Percentiles rank a stretch among this genome's conserved stretches.
Evolutionary conservation across 352 stramenopile genomes (phyloP).

Genomic region (Globisporangium iwayamae): DNA sequence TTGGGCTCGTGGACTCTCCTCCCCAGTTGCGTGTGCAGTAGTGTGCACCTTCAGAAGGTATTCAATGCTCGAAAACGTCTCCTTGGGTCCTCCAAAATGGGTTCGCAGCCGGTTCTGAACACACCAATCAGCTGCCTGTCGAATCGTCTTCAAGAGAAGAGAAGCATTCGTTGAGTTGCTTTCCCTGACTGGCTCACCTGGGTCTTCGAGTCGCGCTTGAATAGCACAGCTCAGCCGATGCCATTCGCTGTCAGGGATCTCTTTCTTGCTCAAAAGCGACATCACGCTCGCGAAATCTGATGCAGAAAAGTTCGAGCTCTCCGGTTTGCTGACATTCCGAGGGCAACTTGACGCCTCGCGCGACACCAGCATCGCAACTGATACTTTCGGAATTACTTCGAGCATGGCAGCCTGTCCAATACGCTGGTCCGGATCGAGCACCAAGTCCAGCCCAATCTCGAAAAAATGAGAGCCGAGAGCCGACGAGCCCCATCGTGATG

Average conservation of each 20-base stretch:
- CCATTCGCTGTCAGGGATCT: conserved; percentile 34
- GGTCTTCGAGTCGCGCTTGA: conserved; percentile 5
- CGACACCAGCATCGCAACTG: conserved; percentile 9
- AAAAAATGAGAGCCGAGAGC: conserved; percentile 11
- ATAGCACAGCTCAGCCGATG: conserved; percentile 22
- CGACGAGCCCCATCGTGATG: conserved; percentile 4
- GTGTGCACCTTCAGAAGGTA: conserved; percentile 45
- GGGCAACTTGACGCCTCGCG: conserved; percentile 7
- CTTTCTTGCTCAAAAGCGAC: conserved; percentile 24
- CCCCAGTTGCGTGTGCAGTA: not conserved
- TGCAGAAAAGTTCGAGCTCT: conserved; percentile 21
- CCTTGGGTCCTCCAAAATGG: conserved; percentile 65
- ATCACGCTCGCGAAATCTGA: conserved; percentile 50
- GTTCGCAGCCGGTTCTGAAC: conserved; percentile 71
- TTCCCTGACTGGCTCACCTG: not conserved
- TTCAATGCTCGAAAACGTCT: conserved; percentile 79
- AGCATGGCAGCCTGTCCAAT: not conserved
- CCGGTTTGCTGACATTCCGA: not conserved
- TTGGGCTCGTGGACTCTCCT: not conserved
- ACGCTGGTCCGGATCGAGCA: conserved; percentile 13
- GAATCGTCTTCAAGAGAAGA: conserved; percentile 30
- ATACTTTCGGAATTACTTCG: conserved; percentile 7
- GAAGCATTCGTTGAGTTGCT: conserved; percentile 16
- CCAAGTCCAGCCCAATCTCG: conserved; percentile 13
- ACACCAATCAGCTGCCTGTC: conserved; percentile 62